These are phyloP conservation scores for Xylariaceae sp. DNA, from an alignment of 2,329 filamentous ascomycete genomes.

Conservation along the genomic window DNA sequence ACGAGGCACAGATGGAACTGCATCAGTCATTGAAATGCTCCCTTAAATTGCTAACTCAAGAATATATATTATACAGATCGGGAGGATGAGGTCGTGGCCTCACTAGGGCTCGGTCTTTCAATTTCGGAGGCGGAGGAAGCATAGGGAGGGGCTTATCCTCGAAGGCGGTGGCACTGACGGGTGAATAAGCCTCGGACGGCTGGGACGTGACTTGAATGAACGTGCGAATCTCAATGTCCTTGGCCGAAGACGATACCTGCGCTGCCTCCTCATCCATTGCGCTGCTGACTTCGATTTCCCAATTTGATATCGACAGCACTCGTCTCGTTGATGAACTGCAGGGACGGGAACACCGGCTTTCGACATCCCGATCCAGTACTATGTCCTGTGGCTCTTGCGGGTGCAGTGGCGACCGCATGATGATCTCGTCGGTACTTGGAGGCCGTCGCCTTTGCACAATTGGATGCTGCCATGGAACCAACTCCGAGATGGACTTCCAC, in stretches of 20 bases:
- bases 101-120: conserved; percentile 13
- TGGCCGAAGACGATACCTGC: conserved; percentile 3
- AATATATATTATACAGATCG: conserved; percentile 12
- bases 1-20: not conserved
- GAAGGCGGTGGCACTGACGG: conserved; percentile 3
- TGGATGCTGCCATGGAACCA: conserved; percentile 20
- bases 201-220: conserved; percentile 15
- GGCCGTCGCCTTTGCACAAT: conserved; percentile 2
- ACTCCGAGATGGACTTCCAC: not conserved
- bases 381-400: not conserved
- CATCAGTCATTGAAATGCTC: not conserved
- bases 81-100: conserved; percentile 14
- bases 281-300: conserved; percentile 11
- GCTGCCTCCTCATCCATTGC: not conserved
- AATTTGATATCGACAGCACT: conserved; percentile 10
- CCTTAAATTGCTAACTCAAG: not conserved
- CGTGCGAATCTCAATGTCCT: conserved; percentile 15
- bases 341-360: not conserved
- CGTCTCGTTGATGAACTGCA: conserved; percentile 7
- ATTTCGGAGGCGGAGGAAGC: conserved; percentile 5
- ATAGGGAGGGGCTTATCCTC: conserved; percentile 14
- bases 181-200: conserved; percentile 4
- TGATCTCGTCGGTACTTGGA: conserved; percentile 7
- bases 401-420: conserved; percentile 14
- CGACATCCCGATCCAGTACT: not conserved